Evolutionary conservation across 2,329 filamentous ascomycete genomes (phyloP).

Genomic region (Cercospora sesami): DNA sequence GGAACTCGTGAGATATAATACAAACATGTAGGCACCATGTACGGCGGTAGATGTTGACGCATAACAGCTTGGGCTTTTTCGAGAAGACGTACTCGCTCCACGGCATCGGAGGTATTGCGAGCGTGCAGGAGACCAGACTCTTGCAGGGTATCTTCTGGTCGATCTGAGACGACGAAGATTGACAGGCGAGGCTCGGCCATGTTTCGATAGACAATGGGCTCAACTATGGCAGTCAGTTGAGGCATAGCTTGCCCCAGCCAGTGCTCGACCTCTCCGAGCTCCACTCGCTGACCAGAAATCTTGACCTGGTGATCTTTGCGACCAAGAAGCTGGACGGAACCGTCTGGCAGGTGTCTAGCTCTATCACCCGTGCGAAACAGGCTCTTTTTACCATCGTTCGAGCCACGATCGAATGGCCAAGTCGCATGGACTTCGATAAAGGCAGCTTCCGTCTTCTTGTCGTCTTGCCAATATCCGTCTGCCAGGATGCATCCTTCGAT

Average conservation of each 20-base stretch:
- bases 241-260: background rate
- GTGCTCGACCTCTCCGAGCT: slow-evolving; percentile 18
- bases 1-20: background rate
- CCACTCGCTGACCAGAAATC: slow-evolving; percentile 43
- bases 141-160: background rate
- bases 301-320: slow-evolving; percentile 70
- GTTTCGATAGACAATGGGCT: background rate
- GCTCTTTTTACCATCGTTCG: background rate
- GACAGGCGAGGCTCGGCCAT: background rate
- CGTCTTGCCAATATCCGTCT: slow-evolving; percentile 7
- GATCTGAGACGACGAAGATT: background rate
- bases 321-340: slow-evolving; percentile 26
- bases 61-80: background rate
- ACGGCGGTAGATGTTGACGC: background rate
- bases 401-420: background rate
- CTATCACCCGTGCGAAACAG: slow-evolving; percentile 30
- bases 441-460: background rate
- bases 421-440: background rate
- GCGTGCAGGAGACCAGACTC: background rate
- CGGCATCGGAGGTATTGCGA: background rate
- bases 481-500: slow-evolving; percentile 11
- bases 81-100: background rate
- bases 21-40: background rate
- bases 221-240: background rate
- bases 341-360: slow-evolving; percentile 40